A percentile compares a stretch with the other conserved stretches of the same genome.
These are phyloP conservation scores for Gossypium davidsonii DNA, from an alignment of 441 rosid genomes.

Conservation along the genomic window DNA sequence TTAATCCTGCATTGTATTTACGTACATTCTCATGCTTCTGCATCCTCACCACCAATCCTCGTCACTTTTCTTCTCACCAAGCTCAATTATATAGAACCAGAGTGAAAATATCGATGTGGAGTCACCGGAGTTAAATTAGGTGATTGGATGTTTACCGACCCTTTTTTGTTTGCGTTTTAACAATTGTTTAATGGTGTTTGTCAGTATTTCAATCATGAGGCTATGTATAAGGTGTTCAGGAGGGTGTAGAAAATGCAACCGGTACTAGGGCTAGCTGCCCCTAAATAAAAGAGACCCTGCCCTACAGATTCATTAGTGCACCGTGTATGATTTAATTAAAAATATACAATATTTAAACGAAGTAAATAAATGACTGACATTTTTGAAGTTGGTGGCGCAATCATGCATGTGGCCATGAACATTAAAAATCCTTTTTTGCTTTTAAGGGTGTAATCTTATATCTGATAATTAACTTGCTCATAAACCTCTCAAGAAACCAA, in stretches of 20 bases:
- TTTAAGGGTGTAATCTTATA: neutral
- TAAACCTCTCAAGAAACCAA: neutral
- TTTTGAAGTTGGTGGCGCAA: slow-evolving; percentile 10
- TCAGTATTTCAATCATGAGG: slow-evolving; percentile 47
- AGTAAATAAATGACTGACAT: slow-evolving; percentile 2
- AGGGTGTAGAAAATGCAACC: slow-evolving; percentile 7
- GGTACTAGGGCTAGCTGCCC: slow-evolving; percentile 14
- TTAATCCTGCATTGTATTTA: too few relatives aligned
- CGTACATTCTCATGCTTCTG: neutral
- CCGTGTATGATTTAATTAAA: neutral
- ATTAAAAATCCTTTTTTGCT: neutral
- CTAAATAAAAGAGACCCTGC: slow-evolving; percentile 10
- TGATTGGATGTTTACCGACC: slow-evolving; percentile 1
- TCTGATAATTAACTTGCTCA: neutral
- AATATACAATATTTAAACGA: neutral
- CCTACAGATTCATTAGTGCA: slow-evolving; percentile 11
- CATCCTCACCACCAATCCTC: neutral
- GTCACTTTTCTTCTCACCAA: neutral
- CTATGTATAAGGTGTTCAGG: slow-evolving; percentile 15
- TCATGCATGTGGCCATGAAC: slow-evolving; percentile 2
- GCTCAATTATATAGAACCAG: neutral
- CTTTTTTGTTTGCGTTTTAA: neutral
- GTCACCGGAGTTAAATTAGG: neutral
- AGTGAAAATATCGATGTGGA: neutral
- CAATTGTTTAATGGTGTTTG: slow-evolving; percentile 5